Evolutionary conservation across 495 filamentous ascomycete genomes (phyloP), one percentile per base, ranked within the genome.

Genomic region (Amniculicola lignicola): DNA sequence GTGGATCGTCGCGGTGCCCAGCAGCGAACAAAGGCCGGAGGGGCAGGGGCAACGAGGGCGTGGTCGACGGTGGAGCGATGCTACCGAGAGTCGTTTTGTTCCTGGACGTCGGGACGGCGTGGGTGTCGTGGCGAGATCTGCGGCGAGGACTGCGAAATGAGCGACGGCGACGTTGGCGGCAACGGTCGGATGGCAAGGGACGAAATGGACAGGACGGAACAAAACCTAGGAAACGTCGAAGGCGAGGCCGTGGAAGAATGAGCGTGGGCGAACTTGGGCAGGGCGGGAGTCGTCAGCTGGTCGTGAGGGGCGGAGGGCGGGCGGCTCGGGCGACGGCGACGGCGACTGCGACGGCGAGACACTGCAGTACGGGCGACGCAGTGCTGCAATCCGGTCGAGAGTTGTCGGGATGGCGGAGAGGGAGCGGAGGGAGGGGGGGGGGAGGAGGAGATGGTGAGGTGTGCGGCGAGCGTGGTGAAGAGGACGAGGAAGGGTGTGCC

Each of bases 261-360:
- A 63, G 60, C 54, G 60, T 58, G 35, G 47, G 43, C 51, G 28
- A 27, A n/a, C n/a, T n/a, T n/a, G n/a, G n/a, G n/a, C n/a, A 41
- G 25, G 48, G 44, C 41, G 27, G 23, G 27, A 14, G 19, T 43
- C 35, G 49, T 57, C 15, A 27, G 40, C 3, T n/a, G 36, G 48
- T 28, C 25, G 31, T 36, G 40, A 19, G 22, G 18, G 37, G 19
- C 42, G 39, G 43, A 28, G 29, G 31, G 35, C 7, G 27, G 21
- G 27, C 12, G 37, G 45, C 52, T 52, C 27, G 21, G 39, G 16
- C 3, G 41, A 33, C 15, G 41, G 50, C 12, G 39, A 18, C 19
- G 37, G 16, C 19, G 39, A 44, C 57, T 59, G 52, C 58, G 58
- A 61, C 51, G 58, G 58, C 58, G 58, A 37, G 50, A 44, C 50